Conservation (phyloP, 106 monocot species). For the Acorus calamus region DNA sequence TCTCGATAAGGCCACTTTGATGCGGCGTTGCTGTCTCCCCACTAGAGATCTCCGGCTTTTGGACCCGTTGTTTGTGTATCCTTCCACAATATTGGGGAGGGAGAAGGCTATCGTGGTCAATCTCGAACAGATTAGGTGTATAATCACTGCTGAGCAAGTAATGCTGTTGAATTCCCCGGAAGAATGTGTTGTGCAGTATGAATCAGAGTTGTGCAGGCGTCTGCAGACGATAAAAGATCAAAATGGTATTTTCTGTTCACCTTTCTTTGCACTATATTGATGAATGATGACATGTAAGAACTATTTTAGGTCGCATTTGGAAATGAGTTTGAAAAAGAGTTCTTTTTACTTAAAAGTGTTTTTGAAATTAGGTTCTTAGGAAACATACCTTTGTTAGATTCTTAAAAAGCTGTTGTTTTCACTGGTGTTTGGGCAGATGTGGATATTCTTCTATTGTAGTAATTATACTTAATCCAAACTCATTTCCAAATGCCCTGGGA, state of each 20-base stretch:
- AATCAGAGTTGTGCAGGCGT: slow-evolving; percentile 32
- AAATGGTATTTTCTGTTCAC: slow-evolving; percentile 11
- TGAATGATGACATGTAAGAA: no score
- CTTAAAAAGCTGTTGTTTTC: no score
- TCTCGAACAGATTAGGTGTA: slow-evolving; percentile 67
- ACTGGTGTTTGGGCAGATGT: no score
- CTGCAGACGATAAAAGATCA: slow-evolving; percentile 30
- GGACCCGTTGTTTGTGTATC: slow-evolving; percentile 61
- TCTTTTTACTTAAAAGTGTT: no score
- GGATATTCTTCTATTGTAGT: no score
- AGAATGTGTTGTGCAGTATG: slow-evolving; percentile 27
- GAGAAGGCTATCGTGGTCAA: slow-evolving; percentile 77
- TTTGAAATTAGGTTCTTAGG: no score
- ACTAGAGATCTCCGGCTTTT: slow-evolving; percentile 63
- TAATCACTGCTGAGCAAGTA: slow-evolving; percentile 69
- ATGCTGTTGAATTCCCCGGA: slow-evolving; percentile 53
- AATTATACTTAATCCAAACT: no score
- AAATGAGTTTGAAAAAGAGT: no score
- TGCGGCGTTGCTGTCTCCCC: slow-evolving; percentile 49
- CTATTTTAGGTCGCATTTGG: no score
- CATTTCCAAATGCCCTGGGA: no score
- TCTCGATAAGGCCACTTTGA: slow-evolving; percentile 44
- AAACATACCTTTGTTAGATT: no score
- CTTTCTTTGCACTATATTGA: background rate
- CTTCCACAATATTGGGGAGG: slow-evolving; percentile 18